phyloP scores from a whole-genome alignment of 306 rosid genomes.

The Pueraria montana region DNA sequence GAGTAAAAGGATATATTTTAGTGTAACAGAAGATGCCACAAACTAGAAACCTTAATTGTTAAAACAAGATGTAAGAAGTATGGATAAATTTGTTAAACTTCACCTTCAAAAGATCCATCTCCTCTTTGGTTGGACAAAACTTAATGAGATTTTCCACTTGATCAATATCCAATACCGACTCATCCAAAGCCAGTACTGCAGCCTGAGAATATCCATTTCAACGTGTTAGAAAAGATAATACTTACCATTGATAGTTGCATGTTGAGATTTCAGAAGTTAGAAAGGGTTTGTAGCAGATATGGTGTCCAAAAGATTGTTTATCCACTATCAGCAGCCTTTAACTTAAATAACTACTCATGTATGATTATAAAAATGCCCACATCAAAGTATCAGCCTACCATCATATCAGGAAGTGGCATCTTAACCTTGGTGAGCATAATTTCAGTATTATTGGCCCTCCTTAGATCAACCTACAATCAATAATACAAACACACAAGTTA shows the following conservation, averaged over 20 bases:
- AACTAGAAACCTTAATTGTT: conserved; percentile 40
- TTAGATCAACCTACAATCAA: conserved; percentile 81
- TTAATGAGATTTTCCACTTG: conserved; percentile 96
- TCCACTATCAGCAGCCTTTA: conserved; percentile 20
- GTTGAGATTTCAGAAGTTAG: conserved; percentile 32
- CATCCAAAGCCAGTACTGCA: conserved; percentile 92
- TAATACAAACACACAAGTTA: conserved; percentile 38
- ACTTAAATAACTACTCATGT: conserved; percentile 18
- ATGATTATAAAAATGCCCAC: conserved; percentile 27
- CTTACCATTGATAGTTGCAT: conserved; percentile 26
- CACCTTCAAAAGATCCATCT: conserved; percentile 98
- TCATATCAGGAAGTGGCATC: conserved; percentile 99
- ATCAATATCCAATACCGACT: conserved; percentile 89
- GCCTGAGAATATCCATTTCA: conserved; percentile 70
- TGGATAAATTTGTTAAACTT: conserved; percentile 38
- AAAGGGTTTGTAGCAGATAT: conserved; percentile 27
- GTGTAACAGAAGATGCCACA: conserved; percentile 35
- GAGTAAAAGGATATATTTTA: neutral
- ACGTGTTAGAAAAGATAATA: conserved; percentile 45
- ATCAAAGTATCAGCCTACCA: conserved; percentile 72
- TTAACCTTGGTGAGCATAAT: conserved; percentile 99
- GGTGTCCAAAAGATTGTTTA: conserved; percentile 31
- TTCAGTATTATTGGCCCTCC: conserved; percentile 98
- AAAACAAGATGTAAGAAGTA: conserved; percentile 39
- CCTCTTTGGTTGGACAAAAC: conserved; percentile 98